These are phyloP conservation scores for Lichtheimia ornata DNA, from an alignment of 371 early-diverging fungal species.

Conservation along the genomic window DNA sequence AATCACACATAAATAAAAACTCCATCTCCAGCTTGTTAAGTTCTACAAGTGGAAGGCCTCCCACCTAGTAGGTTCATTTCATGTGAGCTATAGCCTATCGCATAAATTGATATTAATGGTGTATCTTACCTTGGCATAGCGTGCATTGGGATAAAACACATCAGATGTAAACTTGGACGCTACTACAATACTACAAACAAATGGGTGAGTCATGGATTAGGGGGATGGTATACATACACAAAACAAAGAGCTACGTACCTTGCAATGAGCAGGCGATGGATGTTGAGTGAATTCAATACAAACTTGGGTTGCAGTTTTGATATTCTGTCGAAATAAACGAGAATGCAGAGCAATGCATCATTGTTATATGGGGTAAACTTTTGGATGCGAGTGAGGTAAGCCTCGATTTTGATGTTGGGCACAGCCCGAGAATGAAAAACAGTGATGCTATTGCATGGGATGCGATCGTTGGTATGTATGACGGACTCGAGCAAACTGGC, in stretches of 20 bases:
- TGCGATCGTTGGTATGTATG: constrained; percentile 66
- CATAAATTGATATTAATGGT: background rate
- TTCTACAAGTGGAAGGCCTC: constrained; percentile 82
- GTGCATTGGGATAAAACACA: constrained; percentile 78
- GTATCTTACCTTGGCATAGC: constrained; percentile 70
- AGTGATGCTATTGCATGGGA: constrained; percentile 57
- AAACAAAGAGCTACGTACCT: constrained; percentile 24
- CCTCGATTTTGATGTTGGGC: constrained; percentile 70
- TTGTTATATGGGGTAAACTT: constrained; percentile 81
- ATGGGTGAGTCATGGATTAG: constrained; percentile 2
- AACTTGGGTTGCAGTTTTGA: constrained; percentile 43
- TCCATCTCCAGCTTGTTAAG: constrained; percentile 89
- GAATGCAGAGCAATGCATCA: constrained; percentile 69
- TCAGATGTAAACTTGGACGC: constrained; percentile 87
- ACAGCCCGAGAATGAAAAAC: constrained; percentile 85
- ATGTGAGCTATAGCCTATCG: background rate
- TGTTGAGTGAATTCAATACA: constrained; percentile 72
- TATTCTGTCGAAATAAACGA: constrained; percentile 90
- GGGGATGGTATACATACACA: background rate
- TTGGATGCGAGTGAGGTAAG: constrained; percentile 70
- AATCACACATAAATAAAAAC: constrained; percentile 81
- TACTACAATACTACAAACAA: constrained; percentile 60
- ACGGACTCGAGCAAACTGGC: constrained; percentile 57
- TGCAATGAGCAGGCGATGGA: constrained; percentile 83
- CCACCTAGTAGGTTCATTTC: constrained; percentile 59